A percentile compares a stretch with the other conserved stretches of the same genome.
These are phyloP conservation scores for Aeminium ludgeri DNA, from an alignment of 495 filamentous ascomycete genomes.

Conservation along the genomic window DNA sequence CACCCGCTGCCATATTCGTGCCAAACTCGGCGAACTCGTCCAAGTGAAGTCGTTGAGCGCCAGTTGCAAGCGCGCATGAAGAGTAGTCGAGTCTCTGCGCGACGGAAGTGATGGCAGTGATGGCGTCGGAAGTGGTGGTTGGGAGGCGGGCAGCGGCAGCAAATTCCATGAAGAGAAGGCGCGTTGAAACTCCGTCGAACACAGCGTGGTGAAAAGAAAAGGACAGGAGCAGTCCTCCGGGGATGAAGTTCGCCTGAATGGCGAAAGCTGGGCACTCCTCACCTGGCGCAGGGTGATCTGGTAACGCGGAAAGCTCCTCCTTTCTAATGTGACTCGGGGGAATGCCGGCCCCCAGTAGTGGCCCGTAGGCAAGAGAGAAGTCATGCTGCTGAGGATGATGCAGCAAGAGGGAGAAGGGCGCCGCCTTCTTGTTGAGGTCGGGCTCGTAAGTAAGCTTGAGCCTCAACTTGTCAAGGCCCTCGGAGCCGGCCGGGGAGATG, in stretches of 20 bases:
- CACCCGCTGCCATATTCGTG: background rate
- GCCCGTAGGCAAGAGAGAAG: background rate
- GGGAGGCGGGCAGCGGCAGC: background rate
- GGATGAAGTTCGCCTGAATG: constrained; percentile 1
- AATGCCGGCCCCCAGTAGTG: constrained; percentile 1
- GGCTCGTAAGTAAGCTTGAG: background rate
- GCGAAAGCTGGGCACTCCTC: constrained; percentile 1
- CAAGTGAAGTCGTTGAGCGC: background rate
- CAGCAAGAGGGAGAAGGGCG: background rate
- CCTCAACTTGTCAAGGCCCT: background rate
- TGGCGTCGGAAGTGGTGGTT: background rate
- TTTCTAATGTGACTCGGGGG: constrained; percentile 1
- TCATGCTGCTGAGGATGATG: background rate
- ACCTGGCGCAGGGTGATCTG: background rate
- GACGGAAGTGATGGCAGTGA: background rate
- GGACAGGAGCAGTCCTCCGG: constrained; percentile 2
- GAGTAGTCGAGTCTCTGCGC: background rate
- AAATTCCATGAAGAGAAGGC: background rate
- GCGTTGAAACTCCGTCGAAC: background rate
- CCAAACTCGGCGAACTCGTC: constrained; percentile 4
- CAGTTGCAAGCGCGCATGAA: background rate
- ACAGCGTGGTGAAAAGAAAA: constrained; percentile 5
- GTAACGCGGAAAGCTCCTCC: background rate
- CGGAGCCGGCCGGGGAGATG: background rate
- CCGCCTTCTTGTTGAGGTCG: background rate